Base-by-base conservation (phyloP, 1,284 basidiomycete genomes). In the Cutaneotrichosporon mucoides region DNA sequence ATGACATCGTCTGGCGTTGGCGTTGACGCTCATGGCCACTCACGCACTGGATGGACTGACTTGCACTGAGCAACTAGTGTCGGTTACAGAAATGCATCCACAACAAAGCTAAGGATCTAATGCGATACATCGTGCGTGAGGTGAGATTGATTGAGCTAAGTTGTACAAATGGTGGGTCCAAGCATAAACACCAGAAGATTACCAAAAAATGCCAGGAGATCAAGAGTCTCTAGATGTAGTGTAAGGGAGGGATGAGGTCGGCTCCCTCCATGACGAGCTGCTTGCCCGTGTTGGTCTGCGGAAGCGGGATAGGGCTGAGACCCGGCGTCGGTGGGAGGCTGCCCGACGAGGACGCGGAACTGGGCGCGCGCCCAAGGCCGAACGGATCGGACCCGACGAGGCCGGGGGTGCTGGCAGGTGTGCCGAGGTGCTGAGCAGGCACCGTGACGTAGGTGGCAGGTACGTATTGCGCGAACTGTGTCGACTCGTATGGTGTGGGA, bases 321-420 rank as follows among this genome's bases (percentile, higher is more conserved):
- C 15, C 15, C 15, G 49, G 49, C 3, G 49, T 51, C 10, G 49
- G 38, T 9, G 38, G 49, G 3, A 24, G 38, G 49, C 38, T 41
- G 9, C 15, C 38, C 10, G 38, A 41, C 38, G 49, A 51, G 6
- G 9, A 24, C 5, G 49, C 15, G 15, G 37, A 34, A 12, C 38
- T 33, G 16, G 49, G 38, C 9, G 33, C 34, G 12, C 38, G 38
- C 11, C 38, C 38, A 33, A 51, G 33, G 8, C 16, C 49, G 38
- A 40, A 42, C 12, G 11, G n/a, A 10, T 51, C 49, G 4, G 49
- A 15, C 16, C 49, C 49, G 41, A 57, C 51, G 24, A 61, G 55
- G 9, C 55, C 55, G 0, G 59, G 59, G 12, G 59, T 61, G 5
- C 44, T 44, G 6, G 48, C 59, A 0, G 59, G 59, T 4, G 59